Percentiles rank a stretch among this genome's conserved stretches.
Evolutionary conservation across 2,329 filamentous ascomycete species (phyloP).

Genomic region (Claviceps arundinis): DNA sequence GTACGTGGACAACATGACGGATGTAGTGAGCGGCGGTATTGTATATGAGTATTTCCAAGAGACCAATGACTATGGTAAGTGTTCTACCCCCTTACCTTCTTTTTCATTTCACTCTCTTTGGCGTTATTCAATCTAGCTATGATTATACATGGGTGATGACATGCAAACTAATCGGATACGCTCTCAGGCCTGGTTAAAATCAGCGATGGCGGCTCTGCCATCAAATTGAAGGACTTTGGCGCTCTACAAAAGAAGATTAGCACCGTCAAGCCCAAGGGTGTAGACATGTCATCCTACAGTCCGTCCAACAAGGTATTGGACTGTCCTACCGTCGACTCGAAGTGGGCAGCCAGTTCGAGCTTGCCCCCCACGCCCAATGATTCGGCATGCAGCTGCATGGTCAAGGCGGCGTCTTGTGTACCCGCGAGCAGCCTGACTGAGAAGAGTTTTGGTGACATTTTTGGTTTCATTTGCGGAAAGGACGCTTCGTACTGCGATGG

Average conservation of each 20-base stretch:
- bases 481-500: conserved; percentile 46
- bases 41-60: conserved; percentile 99
- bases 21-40: conserved; percentile 87
- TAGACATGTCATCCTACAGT: conserved; percentile 54
- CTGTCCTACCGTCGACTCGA: conserved; percentile 53
- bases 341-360: conserved; percentile 51
- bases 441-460: conserved; percentile 54
- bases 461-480: conserved; percentile 58
- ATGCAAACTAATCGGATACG: background rate
- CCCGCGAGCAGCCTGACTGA: conserved; percentile 44
- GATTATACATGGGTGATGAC: background rate
- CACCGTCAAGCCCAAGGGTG: conserved; percentile 51
- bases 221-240: conserved; percentile 60
- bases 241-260: conserved; percentile 57
- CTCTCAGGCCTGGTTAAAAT: conserved; percentile 51
- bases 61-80: conserved; percentile 67
- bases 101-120: background rate
- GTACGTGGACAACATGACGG: conserved; percentile 67
- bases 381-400: conserved; percentile 77
- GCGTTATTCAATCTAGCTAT: background rate
- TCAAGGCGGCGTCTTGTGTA: conserved; percentile 57
- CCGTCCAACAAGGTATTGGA: conserved; percentile 58
- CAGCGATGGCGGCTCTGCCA: conserved; percentile 38
- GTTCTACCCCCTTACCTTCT: background rate
- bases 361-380: conserved; percentile 77